Conservation (phyloP, 768 basidiomycete species). For the Rubroboletus satanas region DNA sequence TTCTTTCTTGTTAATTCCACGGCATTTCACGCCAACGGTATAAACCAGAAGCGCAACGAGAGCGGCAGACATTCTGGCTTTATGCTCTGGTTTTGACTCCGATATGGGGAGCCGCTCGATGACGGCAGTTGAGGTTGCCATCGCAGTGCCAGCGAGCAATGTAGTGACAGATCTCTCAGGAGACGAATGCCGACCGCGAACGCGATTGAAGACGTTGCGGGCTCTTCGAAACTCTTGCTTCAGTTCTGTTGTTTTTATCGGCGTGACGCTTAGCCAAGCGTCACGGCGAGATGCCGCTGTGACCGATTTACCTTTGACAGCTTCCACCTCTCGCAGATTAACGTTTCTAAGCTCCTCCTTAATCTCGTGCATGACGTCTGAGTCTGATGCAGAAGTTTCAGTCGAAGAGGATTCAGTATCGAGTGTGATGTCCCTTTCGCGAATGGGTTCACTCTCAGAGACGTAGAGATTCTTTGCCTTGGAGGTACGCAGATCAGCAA, state of each 20-base stretch:
- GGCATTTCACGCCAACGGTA: conserved; percentile 93
- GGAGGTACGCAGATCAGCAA: not conserved
- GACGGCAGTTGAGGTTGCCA: conserved; percentile 10
- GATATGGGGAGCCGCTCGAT: conserved; percentile 16
- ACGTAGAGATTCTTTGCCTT: conserved; percentile 79
- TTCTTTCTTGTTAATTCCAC: conserved; percentile 83
- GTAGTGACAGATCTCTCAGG: conserved; percentile 16
- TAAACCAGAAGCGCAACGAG: conserved; percentile 82
- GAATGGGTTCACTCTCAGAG: conserved; percentile 34
- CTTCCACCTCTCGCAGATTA: conserved; percentile 30
- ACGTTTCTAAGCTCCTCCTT: conserved; percentile 28
- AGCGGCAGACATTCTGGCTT: conserved; percentile 68
- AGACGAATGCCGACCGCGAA: conserved; percentile 31
- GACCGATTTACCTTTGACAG: conserved; percentile 32
- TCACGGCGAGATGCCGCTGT: not conserved
- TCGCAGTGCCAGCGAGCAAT: conserved; percentile 9
- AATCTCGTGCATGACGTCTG: conserved; percentile 23
- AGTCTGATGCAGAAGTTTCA: conserved; percentile 36
- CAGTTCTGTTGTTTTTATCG: conserved; percentile 27
- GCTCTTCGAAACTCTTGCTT: conserved; percentile 40
- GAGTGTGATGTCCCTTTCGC: conserved; percentile 31
- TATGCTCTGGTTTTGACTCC: conserved; percentile 27
- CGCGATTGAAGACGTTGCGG: conserved; percentile 41
- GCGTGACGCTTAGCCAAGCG: conserved; percentile 12
- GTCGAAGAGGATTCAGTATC: conserved; percentile 44